Evolutionary conservation across 176 grass and related monocot species (phyloP).

Genomic region (Cenchrus fungigraminus): DNA sequence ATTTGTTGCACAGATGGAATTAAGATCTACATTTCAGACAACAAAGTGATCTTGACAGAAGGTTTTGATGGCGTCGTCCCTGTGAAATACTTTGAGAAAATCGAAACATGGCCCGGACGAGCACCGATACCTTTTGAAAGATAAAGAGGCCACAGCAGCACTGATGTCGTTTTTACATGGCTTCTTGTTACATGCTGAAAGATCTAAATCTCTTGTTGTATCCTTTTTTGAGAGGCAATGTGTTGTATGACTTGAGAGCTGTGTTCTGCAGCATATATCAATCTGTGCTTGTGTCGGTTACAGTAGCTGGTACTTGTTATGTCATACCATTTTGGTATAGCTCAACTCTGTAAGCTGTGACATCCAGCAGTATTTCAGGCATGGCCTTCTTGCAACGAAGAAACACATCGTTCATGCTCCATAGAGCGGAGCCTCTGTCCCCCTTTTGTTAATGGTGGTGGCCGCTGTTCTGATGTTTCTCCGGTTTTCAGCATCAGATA

Average conservation of each 20-base stretch:
- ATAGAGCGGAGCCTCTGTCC: no score
- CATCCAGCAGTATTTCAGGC: no score
- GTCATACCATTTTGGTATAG: no score
- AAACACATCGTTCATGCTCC: no score
- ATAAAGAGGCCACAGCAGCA: neutral
- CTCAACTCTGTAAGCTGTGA: no score
- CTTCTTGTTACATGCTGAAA: neutral
- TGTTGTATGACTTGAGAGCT: neutral
- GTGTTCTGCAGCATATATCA: neutral
- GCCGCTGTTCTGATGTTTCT: no score
- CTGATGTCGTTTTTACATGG: neutral
- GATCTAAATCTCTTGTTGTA: neutral
- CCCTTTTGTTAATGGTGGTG: no score
- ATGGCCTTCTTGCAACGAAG: no score
- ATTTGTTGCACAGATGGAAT: constrained; percentile 62
- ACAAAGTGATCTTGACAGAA: constrained; percentile 81
- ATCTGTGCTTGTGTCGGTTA: no score
- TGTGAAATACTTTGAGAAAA: constrained; percentile 76
- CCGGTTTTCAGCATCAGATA: no score
- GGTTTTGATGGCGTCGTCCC: constrained; percentile 70
- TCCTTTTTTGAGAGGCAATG: no score
- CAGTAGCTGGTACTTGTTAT: no score
- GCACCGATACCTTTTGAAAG: constrained; percentile 54
- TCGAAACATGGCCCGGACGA: constrained; percentile 78
- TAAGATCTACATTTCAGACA: constrained; percentile 82